A percentile compares a stretch with the other conserved stretches of the same genome.
These are phyloP conservation scores for Cystofilobasidium capitatum DNA, from an alignment of 768 basidiomycete genomes.

Conservation along the genomic window DNA sequence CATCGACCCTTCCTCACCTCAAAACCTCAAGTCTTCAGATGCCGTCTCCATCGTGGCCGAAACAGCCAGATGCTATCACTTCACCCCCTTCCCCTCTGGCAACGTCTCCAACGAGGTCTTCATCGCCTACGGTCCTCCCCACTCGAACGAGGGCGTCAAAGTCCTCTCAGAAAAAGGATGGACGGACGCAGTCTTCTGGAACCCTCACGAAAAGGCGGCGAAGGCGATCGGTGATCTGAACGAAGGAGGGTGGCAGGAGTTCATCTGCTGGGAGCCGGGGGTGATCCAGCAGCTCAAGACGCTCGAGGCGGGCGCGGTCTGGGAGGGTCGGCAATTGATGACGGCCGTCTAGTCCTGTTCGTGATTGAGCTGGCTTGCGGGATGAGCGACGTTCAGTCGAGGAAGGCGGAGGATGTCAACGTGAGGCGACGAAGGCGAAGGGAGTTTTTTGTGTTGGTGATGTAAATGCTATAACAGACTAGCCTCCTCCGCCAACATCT, in stretches of 20 bases:
- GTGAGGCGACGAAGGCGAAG: too few species aligned
- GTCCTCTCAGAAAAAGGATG: not conserved
- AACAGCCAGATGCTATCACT: slow-evolving; percentile 13
- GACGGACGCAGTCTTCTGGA: slow-evolving; percentile 7
- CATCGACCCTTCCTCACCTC: slow-evolving; percentile 6
- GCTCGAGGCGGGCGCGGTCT: slow-evolving; percentile 1
- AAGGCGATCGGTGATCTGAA: slow-evolving; percentile 1
- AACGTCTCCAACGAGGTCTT: not conserved
- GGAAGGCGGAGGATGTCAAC: too few species aligned
- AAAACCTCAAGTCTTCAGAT: not conserved
- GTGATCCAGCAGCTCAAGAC: not conserved
- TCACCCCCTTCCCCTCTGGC: not conserved
- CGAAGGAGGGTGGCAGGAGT: slow-evolving; percentile 3
- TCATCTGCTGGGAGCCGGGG: slow-evolving; percentile 16
- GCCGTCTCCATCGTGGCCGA: not conserved
- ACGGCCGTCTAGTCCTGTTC: slow-evolving; percentile 5
- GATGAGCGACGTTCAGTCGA: too few species aligned
- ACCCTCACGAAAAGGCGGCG: not conserved
- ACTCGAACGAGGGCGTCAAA: not conserved
- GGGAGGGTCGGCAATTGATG: slow-evolving; percentile 8
- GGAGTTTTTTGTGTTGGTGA: too few species aligned
- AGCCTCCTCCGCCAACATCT: not conserved
- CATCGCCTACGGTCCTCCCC: not conserved
- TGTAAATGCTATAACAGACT: not conserved
- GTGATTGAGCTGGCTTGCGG: too few species aligned